Percentiles rank a stretch among this genome's conserved stretches.
Evolutionary conservation across 2,329 filamentous ascomycete species (phyloP).

Genomic region (Hypoxylon rubiginosum): DNA sequence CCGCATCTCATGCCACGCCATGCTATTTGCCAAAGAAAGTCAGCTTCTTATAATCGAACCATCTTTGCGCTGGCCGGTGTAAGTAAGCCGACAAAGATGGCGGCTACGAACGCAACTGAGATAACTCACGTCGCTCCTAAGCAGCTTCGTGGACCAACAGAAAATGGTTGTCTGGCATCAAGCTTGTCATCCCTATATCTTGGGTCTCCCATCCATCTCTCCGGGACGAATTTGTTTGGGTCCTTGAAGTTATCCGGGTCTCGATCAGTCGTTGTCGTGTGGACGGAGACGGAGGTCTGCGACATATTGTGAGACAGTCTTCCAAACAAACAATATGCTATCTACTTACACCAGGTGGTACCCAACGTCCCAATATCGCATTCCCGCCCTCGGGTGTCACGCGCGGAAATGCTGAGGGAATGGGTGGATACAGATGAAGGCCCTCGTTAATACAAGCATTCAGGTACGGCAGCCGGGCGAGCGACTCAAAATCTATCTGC

Average conservation of each 20-base stretch:
- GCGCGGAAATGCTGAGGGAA: slow-evolving; percentile 25
- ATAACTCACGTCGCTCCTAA: slow-evolving; percentile 34
- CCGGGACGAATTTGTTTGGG: slow-evolving; percentile 41
- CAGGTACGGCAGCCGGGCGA: slow-evolving; percentile 39
- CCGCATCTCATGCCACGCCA: slow-evolving; percentile 44
- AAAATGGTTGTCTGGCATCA: slow-evolving; percentile 42
- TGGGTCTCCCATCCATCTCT: slow-evolving; percentile 44
- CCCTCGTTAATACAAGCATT: slow-evolving; percentile 43
- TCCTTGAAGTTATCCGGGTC: slow-evolving; percentile 36
- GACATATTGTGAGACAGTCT: not conserved
- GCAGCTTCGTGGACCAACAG: slow-evolving; percentile 42
- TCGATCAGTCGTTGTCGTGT: slow-evolving; percentile 32
- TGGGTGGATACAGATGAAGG: slow-evolving; percentile 35
- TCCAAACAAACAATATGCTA: not conserved
- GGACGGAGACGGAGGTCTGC: slow-evolving; percentile 35
- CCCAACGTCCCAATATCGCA: slow-evolving; percentile 6
- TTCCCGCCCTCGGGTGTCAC: slow-evolving; percentile 39
- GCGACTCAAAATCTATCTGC: slow-evolving; percentile 46
- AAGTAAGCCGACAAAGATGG: not conserved
- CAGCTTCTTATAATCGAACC: not conserved
- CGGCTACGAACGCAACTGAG: not conserved
- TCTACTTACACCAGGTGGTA: not conserved
- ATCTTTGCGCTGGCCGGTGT: not conserved
- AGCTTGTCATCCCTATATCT: slow-evolving; percentile 40
- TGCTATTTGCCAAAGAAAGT: slow-evolving; percentile 4